Percentiles rank a stretch among this genome's conserved stretches.
Conservation (phyloP, 1,139 yeast species). For the Taphrina wiesneri region DNA sequence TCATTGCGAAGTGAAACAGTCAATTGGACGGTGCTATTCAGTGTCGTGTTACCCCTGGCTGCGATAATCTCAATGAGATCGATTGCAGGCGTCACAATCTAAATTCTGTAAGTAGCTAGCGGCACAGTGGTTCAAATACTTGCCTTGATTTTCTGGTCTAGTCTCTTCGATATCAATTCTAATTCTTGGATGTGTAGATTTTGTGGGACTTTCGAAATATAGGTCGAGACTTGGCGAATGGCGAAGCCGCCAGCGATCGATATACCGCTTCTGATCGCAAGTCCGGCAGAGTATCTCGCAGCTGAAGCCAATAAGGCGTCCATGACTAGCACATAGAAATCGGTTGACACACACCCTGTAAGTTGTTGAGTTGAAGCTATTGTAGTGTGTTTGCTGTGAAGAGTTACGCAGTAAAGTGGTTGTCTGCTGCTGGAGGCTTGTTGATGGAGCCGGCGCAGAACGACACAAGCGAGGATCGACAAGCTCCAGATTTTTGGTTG, state of each 20-base stretch:
- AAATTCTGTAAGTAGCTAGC: too few relatives aligned
- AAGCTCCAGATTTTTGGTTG: background rate
- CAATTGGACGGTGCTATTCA: constrained; percentile 59
- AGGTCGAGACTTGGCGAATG: constrained; percentile 35
- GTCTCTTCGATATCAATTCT: constrained; percentile 30
- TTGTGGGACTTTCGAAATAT: constrained; percentile 35
- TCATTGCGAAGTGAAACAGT: constrained; percentile 61
- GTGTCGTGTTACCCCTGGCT: constrained; percentile 68
- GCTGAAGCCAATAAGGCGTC: constrained; percentile 34
- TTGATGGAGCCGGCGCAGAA: background rate
- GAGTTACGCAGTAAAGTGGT: too few relatives aligned
- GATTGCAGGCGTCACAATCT: constrained; percentile 64
- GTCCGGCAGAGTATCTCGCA: constrained; percentile 37
- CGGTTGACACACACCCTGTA: too few relatives aligned
- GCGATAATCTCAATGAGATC: constrained; percentile 69
- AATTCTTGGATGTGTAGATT: constrained; percentile 27
- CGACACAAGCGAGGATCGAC: background rate
- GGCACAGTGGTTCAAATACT: background rate
- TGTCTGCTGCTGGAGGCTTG: background rate
- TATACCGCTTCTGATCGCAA: constrained; percentile 38
- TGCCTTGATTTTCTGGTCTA: constrained; percentile 36
- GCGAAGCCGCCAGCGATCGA: constrained; percentile 37
- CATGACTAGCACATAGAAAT: constrained; percentile 5
- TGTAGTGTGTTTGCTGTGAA: too few relatives aligned
- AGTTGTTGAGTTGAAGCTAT: background rate